Evolutionary conservation across 495 filamentous ascomycete genomes (phyloP).

Genomic region (Melanomma pulvis-pyrius): DNA sequence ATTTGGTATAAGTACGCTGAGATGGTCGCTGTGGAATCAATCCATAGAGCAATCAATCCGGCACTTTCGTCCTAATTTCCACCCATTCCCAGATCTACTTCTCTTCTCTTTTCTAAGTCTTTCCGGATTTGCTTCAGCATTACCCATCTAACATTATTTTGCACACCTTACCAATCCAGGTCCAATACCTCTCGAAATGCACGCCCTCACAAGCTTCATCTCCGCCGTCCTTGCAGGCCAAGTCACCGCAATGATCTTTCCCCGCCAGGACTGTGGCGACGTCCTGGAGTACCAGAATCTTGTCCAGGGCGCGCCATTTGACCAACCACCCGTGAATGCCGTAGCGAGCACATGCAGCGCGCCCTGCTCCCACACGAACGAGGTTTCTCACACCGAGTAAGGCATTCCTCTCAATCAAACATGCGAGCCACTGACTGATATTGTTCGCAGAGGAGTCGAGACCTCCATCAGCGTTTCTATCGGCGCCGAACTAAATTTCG

Average conservation of each 20-base stretch:
- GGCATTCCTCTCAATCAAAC: background rate
- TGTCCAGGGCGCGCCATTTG: background rate
- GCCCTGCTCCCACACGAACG: background rate
- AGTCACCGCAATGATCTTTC: background rate
- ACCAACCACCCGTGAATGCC: background rate
- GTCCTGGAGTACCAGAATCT: conserved; percentile 14
- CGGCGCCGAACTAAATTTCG: background rate
- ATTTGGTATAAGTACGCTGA: too few relatives aligned
- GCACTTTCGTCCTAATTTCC: too few relatives aligned
- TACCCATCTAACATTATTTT: background rate
- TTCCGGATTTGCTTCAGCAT: too few relatives aligned
- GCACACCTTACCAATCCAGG: background rate
- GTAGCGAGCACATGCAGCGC: background rate
- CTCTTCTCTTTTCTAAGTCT: too few relatives aligned
- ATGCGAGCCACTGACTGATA: background rate
- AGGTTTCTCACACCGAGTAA: conserved; percentile 5
- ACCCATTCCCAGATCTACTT: too few relatives aligned
- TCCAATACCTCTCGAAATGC: conserved; percentile 3
- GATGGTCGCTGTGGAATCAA: too few relatives aligned
- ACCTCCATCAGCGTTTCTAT: background rate
- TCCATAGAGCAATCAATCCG: too few relatives aligned
- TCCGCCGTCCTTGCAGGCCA: background rate
- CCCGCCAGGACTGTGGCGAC: conserved; percentile 9
- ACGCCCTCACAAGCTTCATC: background rate
- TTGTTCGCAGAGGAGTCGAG: conserved; percentile 2